phyloP scores from a whole-genome alignment of 768 basidiomycete genomes.

The Kwoniella sp. region DNA sequence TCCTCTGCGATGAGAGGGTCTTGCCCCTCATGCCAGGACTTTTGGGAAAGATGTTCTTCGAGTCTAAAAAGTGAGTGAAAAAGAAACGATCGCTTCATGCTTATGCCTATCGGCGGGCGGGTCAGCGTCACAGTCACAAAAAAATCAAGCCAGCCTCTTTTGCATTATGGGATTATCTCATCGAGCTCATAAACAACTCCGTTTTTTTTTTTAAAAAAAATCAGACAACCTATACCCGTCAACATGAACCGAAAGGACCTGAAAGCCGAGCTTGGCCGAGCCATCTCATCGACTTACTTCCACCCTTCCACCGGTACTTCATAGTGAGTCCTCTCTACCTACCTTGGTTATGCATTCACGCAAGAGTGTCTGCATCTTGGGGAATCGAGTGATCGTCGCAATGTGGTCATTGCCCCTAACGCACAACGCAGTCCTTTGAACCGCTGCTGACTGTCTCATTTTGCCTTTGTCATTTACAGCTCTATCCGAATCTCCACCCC shows the following conservation, averaged over 20 bases:
- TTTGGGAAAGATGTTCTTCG: conserved; percentile 86
- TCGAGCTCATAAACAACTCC: too few species aligned
- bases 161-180: too few species aligned
- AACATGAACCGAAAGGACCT: conserved; percentile 82
- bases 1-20: conserved; percentile 89
- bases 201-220: too few species aligned
- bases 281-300: conserved; percentile 92
- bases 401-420: too few species aligned
- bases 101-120: too few species aligned
- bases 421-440: too few species aligned
- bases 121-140: too few species aligned
- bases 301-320: conserved; percentile 91
- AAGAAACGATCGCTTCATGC: too few species aligned
- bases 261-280: conserved; percentile 87
- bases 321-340: conserved; percentile 70
- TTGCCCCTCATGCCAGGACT: conserved; percentile 82
- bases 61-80: conserved; percentile 83
- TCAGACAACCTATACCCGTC: conserved; percentile 96
- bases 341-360: not conserved
- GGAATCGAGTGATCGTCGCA: too few species aligned
- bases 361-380: too few species aligned
- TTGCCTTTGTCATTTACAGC: conserved; percentile 56
- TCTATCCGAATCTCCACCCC: conserved; percentile 80
- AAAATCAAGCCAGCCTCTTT: too few species aligned
- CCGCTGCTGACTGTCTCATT: too few species aligned